A percentile compares a stretch with the other conserved stretches of the same genome.
Evolutionary conservation across 208 protist species (phyloP).

Genomic region (Trypanosoma caninum): DNA sequence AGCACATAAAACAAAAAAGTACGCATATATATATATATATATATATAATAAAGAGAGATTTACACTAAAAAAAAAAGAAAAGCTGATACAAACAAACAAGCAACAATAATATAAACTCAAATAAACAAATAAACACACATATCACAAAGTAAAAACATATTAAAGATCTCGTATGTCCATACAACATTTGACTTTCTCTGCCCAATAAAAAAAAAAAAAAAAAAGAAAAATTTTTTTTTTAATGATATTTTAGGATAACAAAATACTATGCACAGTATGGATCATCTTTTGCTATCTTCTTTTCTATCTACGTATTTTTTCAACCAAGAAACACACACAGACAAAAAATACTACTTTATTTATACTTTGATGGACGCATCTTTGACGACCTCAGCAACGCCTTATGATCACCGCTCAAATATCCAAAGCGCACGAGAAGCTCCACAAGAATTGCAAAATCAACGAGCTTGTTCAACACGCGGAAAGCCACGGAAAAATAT

Average conservation of each 20-base stretch:
- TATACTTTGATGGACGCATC: conserved; percentile 25
- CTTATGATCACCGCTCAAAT: conserved; percentile 67
- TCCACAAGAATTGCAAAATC: conserved; percentile 86
- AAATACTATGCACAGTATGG: too few relatives aligned
- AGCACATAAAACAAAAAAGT: not conserved
- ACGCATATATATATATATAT: not conserved
- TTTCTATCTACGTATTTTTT: too few relatives aligned
- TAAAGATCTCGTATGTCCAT: not conserved
- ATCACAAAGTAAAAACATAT: too few relatives aligned
- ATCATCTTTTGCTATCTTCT: too few relatives aligned
- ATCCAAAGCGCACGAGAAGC: conserved; percentile 71
- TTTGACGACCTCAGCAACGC: conserved; percentile 51
- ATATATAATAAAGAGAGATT: too few relatives aligned
- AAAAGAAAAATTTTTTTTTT: conserved; percentile 9
- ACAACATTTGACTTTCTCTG: not conserved
- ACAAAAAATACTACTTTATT: too few relatives aligned
- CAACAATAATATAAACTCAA: too few relatives aligned
- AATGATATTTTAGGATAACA: too few relatives aligned
- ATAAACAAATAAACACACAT: too few relatives aligned
- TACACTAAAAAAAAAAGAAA: too few relatives aligned
- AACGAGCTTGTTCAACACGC: conserved; percentile 73
- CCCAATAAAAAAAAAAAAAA: not conserved
- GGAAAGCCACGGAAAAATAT: conserved; percentile 57
- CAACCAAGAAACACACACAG: too few relatives aligned
- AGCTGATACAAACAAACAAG: too few relatives aligned